phyloP scores from a whole-genome alignment of 768 basidiomycete genomes.

The Leucogyrophana mollusca region DNA sequence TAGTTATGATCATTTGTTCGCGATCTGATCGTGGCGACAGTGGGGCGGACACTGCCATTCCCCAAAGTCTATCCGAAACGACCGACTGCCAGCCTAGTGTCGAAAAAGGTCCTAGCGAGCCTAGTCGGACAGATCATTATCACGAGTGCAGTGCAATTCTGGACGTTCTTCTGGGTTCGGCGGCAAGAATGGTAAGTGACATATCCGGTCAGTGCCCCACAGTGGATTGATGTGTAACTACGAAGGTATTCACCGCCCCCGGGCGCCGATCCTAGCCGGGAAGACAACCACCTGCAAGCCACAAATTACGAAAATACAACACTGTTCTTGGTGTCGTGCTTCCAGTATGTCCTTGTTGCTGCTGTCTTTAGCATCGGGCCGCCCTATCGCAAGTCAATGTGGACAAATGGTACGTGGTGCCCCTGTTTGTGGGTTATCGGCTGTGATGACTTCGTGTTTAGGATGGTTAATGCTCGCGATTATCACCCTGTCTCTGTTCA shows the following conservation, averaged over 20 bases:
- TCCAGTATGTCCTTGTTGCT: conserved; percentile 97
- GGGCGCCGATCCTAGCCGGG: conserved; percentile 40
- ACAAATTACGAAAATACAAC: conserved; percentile 90
- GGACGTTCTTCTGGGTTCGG: conserved; percentile 89
- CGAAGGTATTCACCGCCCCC: conserved; percentile 79
- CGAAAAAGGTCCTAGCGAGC: conserved; percentile 90
- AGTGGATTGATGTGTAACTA: conserved; percentile 1
- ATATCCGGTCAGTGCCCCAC: neutral
- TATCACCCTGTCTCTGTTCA: conserved; percentile 65
- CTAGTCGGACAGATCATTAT: conserved; percentile 91
- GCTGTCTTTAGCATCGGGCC: conserved; percentile 98
- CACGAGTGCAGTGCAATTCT: conserved; percentile 78
- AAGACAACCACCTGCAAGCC: conserved; percentile 73
- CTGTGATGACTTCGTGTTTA: conserved; percentile 26
- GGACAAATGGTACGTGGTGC: conserved; percentile 77
- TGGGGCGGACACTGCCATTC: conserved; percentile 94
- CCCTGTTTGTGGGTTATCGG: neutral
- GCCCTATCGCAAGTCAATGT: conserved; percentile 92
- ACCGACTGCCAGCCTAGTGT: conserved; percentile 94
- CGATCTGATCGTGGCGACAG: conserved; percentile 38
- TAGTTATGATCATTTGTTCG: neutral
- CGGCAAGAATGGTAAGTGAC: conserved; percentile 70
- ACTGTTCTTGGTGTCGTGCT: conserved; percentile 91
- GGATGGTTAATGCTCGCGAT: conserved; percentile 84
- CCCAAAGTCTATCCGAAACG: conserved; percentile 83